These are phyloP conservation scores for Chlorella variabilis DNA, from an alignment of 163 green algal species.

Conservation along the genomic window DNA sequence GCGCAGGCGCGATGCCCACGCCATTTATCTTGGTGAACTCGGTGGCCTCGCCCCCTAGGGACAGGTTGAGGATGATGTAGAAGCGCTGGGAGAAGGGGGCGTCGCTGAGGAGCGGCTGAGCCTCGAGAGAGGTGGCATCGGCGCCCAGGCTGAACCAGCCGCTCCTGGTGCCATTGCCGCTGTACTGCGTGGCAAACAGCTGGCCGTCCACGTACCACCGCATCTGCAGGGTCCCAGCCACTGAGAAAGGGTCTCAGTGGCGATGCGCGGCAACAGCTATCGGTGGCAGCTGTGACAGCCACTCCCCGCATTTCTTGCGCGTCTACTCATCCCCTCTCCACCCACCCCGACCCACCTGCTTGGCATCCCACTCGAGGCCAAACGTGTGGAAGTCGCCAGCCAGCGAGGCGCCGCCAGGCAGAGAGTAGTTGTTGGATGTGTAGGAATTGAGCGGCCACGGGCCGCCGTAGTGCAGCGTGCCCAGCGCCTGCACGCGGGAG, in stretches of 20 bases:
- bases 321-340: no score
- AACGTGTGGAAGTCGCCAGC: slow-evolving; percentile 32
- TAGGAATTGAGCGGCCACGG: slow-evolving; percentile 38
- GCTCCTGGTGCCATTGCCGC: neutral
- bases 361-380: slow-evolving; percentile 34
- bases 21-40: neutral
- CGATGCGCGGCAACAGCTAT: neutral
- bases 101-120: neutral
- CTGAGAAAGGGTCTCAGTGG: neutral
- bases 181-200: neutral
- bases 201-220: slow-evolving; percentile 24
- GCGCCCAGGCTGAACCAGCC: slow-evolving; percentile 33
- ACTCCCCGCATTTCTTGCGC: no score
- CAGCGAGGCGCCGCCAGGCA: neutral
- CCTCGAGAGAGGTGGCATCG: neutral
- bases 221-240: slow-evolving; percentile 21
- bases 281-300: neutral
- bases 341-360: slow-evolving; percentile 29
- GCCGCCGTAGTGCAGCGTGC: slow-evolving; percentile 52
- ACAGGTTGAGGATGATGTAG: slow-evolving; percentile 51
- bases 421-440: neutral
- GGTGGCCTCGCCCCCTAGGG: slow-evolving; percentile 30
- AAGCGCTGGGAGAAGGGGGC: slow-evolving; percentile 44
- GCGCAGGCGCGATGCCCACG: neutral
- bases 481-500: neutral